Conservation (phyloP, 306 rosid species). For the Alnus rubra region DNA sequence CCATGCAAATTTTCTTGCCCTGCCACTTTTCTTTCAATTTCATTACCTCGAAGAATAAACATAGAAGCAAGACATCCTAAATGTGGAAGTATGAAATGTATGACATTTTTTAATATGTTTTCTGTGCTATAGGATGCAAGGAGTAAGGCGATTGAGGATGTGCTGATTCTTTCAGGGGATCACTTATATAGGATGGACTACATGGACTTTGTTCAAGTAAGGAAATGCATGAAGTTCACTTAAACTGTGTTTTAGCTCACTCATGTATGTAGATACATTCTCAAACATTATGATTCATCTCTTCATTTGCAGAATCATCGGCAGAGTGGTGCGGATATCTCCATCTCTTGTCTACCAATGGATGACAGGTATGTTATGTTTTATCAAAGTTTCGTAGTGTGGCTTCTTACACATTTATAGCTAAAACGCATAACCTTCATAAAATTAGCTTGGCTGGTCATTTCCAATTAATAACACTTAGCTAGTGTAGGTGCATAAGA, state of each 20-base stretch:
- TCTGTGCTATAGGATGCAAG: constrained; percentile 62
- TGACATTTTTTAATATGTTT: constrained; percentile 16
- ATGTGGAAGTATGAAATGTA: constrained; percentile 15
- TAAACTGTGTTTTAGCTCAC: constrained; percentile 15
- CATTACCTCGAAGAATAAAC: constrained; percentile 2
- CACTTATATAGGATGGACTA: constrained; percentile 94
- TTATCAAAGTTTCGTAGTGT: background rate
- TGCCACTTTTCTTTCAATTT: background rate
- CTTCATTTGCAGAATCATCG: constrained; percentile 67
- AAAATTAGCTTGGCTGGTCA: background rate
- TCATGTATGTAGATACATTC: constrained; percentile 12
- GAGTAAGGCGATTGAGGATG: constrained; percentile 87
- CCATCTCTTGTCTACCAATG: constrained; percentile 88
- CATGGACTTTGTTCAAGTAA: constrained; percentile 89
- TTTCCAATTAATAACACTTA: background rate
- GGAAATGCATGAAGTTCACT: constrained; percentile 15
- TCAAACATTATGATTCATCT: constrained; percentile 23
- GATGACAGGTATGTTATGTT: constrained; percentile 64
- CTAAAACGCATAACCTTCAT: background rate
- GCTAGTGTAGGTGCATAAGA: background rate
- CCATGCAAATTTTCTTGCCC: background rate
- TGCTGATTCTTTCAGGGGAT: constrained; percentile 86
- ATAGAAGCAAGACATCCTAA: background rate
- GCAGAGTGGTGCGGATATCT: constrained; percentile 88
- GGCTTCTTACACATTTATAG: background rate